Conservation (phyloP, 139 green algal species). For the Zygnema cylindricum region DNA sequence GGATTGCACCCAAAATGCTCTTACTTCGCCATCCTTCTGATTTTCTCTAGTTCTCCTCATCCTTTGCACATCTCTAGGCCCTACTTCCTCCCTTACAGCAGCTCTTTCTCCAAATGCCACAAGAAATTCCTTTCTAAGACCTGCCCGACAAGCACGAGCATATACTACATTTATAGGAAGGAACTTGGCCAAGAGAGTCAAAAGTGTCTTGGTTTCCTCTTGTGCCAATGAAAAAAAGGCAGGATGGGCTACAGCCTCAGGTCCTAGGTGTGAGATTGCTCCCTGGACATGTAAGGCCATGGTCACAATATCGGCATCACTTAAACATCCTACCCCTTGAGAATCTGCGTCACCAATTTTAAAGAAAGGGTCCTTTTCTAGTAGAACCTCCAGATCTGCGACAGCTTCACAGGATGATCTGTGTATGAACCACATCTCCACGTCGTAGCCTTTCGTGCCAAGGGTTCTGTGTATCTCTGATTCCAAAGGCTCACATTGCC, state of each 20-base stretch:
- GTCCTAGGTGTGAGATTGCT: neutral
- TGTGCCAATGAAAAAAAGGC: neutral
- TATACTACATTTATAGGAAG: constrained; percentile 7
- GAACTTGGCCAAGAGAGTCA: neutral
- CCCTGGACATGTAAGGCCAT: neutral
- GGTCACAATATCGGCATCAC: constrained; percentile 79
- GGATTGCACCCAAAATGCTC: constrained; percentile 50
- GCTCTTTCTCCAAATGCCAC: constrained; percentile 9
- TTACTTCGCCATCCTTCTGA: neutral
- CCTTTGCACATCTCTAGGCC: neutral
- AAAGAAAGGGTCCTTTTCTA: neutral
- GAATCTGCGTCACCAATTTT: constrained; percentile 80
- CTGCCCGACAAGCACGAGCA: neutral
- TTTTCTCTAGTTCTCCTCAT: neutral
- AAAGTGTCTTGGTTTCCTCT: neutral
- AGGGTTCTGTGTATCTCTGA: neutral
- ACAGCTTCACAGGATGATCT: neutral
- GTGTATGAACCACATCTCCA: neutral
- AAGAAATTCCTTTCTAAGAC: constrained; percentile 45
- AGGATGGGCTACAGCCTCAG: neutral
- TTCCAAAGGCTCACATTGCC: neutral
- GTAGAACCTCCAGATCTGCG: neutral
- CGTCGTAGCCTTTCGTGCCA: neutral
- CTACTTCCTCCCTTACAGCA: constrained; percentile 3
- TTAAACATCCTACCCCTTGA: constrained; percentile 98